Conservation (phyloP, 129 eudicot species). For the Dittrichia graveolens region DNA sequence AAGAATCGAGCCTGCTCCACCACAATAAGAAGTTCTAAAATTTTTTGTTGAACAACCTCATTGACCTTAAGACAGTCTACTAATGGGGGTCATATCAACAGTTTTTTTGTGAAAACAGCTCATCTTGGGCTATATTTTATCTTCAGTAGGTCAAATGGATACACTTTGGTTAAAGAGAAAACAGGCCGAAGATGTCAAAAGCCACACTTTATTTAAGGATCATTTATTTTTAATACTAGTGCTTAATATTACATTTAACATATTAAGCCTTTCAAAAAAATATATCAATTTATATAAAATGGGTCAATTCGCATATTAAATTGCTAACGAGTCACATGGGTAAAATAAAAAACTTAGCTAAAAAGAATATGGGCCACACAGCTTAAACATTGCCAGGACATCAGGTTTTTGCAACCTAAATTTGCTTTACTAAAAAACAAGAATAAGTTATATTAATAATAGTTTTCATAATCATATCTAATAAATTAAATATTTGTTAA, state of each 20-base stretch:
- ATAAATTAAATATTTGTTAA: not conserved
- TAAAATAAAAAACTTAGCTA: not conserved
- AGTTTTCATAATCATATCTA: not conserved
- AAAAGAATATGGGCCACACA: not conserved
- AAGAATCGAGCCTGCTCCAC: constrained; percentile 83
- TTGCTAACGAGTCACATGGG: not conserved
- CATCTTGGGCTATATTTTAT: not conserved
- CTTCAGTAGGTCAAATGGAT: not conserved
- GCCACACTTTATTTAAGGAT: not conserved
- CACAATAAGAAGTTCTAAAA: too few relatives aligned
- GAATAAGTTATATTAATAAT: not conserved
- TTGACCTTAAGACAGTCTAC: constrained; percentile 12
- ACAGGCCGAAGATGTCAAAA: not conserved
- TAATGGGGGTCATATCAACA: too few relatives aligned
- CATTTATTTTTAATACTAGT: not conserved
- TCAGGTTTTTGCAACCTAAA: too few relatives aligned
- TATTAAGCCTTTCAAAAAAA: not conserved
- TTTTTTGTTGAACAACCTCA: too few relatives aligned
- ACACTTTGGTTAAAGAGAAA: not conserved
- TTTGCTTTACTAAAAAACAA: not conserved
- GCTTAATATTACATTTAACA: not conserved
- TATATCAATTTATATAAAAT: not conserved
- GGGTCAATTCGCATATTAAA: not conserved
- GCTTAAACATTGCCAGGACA: not conserved
- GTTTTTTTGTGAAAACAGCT: too few relatives aligned